Conservation (phyloP, 164 flowering plant species). For the Warburgia ugandensis region DNA sequence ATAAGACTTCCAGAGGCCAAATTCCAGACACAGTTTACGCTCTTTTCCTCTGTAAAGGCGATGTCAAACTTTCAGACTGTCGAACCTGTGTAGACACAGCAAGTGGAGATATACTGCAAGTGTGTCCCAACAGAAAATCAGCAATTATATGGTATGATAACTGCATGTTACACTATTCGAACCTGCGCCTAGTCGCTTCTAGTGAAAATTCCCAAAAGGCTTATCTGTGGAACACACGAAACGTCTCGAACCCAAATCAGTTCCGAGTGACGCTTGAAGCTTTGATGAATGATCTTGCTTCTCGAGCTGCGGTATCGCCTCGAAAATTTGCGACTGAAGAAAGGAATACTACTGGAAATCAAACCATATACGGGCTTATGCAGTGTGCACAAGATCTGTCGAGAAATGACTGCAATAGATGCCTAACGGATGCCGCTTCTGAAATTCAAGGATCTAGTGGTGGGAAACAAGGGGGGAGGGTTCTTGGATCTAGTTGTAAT, state of each 20-base stretch:
- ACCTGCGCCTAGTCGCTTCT: not conserved
- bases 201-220: not conserved
- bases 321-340: not conserved
- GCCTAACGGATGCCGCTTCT: not conserved
- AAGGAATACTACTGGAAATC: not conserved
- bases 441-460: not conserved
- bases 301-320: not conserved
- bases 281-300: not conserved
- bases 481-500: not conserved
- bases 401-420: not conserved
- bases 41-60: constrained; percentile 3
- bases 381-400: not conserved
- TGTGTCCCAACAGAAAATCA: not conserved
- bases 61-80: not conserved
- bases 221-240: not conserved
- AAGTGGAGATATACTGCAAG: not conserved
- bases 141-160: not conserved
- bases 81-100: not conserved
- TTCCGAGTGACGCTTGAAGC: not conserved
- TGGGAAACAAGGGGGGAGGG: not conserved
- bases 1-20: not conserved
- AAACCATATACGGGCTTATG: not conserved
- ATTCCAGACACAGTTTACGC: not conserved
- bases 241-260: not conserved
- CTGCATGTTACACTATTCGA: constrained; percentile 2